These are phyloP conservation scores for Urochloa ruziziensis DNA, from an alignment of 176 grass and related monocot genomes.

Conservation along the genomic window DNA sequence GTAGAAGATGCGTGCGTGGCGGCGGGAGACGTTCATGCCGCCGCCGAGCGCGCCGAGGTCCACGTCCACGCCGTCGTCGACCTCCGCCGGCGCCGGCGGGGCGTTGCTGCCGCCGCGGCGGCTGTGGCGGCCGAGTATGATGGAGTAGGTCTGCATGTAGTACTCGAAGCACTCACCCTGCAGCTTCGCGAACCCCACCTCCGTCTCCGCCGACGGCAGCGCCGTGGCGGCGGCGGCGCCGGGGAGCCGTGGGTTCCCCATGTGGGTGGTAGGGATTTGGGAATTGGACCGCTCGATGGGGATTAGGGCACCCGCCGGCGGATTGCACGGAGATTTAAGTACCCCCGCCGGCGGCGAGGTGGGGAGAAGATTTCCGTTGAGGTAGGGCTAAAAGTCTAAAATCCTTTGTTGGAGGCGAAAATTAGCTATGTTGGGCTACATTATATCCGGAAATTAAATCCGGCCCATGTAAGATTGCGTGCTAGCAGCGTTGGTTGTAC, in stretches of 20 bases:
- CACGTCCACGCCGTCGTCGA: slow-evolving; percentile 70
- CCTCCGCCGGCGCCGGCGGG: slow-evolving; percentile 18
- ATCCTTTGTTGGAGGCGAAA: neutral
- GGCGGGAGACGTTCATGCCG: slow-evolving; percentile 90
- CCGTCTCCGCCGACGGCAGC: slow-evolving; percentile 37
- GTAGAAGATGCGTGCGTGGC: slow-evolving; percentile 88
- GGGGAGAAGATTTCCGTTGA: neutral
- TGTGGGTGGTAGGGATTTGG: neutral
- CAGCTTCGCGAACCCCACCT: slow-evolving; percentile 91
- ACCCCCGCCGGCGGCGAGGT: neutral
- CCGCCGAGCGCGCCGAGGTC: slow-evolving; percentile 74
- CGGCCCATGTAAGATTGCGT: neutral
- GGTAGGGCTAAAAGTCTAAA: neutral
- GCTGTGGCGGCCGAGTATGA: slow-evolving; percentile 74
- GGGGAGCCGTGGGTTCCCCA: slow-evolving; percentile 32
- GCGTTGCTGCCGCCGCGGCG: slow-evolving; percentile 61
- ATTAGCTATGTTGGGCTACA: neutral
- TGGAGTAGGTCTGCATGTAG: slow-evolving; percentile 99
- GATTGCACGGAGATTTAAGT: neutral
- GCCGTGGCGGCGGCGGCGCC: neutral
- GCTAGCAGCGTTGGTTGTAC: no score
- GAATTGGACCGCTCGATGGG: slow-evolving; percentile 27
- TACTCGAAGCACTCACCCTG: slow-evolving; percentile 85
- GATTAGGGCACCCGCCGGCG: neutral
- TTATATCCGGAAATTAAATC: neutral